phyloP scores from a whole-genome alignment of 2,329 filamentous ascomycete species.

The Penicillium sclerotigenum region DNA sequence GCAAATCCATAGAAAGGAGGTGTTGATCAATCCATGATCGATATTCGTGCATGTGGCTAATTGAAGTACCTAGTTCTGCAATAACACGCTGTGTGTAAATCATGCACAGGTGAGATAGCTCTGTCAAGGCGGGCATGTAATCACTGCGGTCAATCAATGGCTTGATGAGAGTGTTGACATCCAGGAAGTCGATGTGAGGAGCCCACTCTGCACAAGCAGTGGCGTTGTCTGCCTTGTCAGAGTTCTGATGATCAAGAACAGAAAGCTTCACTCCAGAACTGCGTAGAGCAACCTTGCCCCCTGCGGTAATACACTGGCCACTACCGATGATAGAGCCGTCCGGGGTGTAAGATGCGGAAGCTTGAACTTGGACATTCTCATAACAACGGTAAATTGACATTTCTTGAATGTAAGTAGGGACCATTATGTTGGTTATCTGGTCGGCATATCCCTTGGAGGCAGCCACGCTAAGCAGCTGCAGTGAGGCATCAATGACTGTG shows the following conservation, averaged over 20 bases:
- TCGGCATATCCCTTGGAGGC: constrained; percentile 19
- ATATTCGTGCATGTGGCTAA: constrained; percentile 12
- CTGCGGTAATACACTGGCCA: not conserved
- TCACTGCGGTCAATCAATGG: constrained; percentile 6
- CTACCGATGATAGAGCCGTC: constrained; percentile 9
- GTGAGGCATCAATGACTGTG: constrained; percentile 18
- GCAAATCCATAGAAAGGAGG: not conserved
- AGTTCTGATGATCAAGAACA: not conserved
- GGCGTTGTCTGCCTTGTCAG: not conserved
- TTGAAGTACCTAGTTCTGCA: not conserved
- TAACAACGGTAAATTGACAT: constrained; percentile 13
- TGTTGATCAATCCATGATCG: constrained; percentile 11
- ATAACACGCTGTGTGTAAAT: constrained; percentile 8
- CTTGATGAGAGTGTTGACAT: constrained; percentile 10
- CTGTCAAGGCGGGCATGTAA: constrained; percentile 1
- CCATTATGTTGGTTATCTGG: constrained; percentile 14
- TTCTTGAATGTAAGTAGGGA: constrained; percentile 23
- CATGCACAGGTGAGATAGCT: constrained; percentile 16
- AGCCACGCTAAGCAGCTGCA: constrained; percentile 24
- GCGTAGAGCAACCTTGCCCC: constrained; percentile 7
- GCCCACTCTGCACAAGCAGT: constrained; percentile 12
- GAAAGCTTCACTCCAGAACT: constrained; percentile 10
- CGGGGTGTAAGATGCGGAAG: constrained; percentile 7
- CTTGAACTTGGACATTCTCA: constrained; percentile 2
- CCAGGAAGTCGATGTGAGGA: constrained; percentile 18